A percentile compares a stretch with the other conserved stretches of the same genome.
Evolutionary conservation across 2,329 filamentous ascomycete species (phyloP).

Genomic region (Phaeosphaeriaceae sp.): DNA sequence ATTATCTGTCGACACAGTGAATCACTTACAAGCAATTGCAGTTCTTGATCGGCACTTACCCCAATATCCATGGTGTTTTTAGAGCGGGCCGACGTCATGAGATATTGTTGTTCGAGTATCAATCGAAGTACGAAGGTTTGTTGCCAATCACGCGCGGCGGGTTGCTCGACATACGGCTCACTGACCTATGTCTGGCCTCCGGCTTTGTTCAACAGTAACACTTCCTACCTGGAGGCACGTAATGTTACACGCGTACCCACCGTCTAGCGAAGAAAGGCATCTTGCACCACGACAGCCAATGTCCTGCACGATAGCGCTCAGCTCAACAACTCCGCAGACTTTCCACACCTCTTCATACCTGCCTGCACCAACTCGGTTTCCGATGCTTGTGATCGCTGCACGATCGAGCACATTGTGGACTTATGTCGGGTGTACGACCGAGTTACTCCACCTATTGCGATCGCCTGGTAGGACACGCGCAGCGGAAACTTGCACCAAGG

Average conservation of each 20-base stretch:
- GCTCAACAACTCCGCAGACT: background rate
- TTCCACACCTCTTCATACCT: background rate
- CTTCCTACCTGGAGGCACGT: too few species aligned
- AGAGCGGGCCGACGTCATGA: slow-evolving; percentile 13
- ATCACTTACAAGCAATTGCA: background rate
- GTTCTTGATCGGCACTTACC: background rate
- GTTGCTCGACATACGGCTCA: slow-evolving; percentile 4
- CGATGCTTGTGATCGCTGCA: background rate
- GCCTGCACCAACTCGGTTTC: background rate
- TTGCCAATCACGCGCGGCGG: slow-evolving; percentile 11
- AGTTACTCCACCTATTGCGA: slow-evolving; percentile 9
- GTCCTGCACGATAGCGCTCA: background rate
- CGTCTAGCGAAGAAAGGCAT: background rate
- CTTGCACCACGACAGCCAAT: background rate
- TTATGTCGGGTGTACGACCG: slow-evolving; percentile 1
- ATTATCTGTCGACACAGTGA: background rate
- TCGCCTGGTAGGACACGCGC: slow-evolving; percentile 4
- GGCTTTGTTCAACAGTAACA: background rate
- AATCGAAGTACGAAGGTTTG: background rate
- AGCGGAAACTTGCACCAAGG: slow-evolving; percentile 1
- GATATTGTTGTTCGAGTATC: slow-evolving; percentile 8
- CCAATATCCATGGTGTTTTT: slow-evolving; percentile 6
- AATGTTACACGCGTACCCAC: slow-evolving; percentile 8
- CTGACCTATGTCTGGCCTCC: background rate
- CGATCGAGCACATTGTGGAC: background rate